Base-by-base conservation (phyloP, 495 filamentous ascomycete species). In the Daldinia caldariorum region DNA sequence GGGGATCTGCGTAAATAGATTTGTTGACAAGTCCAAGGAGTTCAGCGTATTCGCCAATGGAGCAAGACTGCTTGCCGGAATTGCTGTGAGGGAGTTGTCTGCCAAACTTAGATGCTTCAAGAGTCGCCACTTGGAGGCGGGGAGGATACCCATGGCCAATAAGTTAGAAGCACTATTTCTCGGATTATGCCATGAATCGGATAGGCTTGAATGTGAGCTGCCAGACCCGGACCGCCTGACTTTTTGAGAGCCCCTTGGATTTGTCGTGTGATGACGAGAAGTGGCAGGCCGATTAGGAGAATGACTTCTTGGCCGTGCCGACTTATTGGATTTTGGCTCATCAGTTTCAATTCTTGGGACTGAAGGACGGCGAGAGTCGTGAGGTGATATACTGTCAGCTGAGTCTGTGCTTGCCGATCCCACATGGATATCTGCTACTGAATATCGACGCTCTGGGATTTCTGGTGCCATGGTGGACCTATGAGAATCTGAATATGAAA, bases 121-220 rank as follows among this genome's bases (percentile, higher is more conserved):
- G 79, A 97, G 96, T 58, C 94, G 88, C 95, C 95, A 99, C 82
- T 97, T 98, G 31, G 89, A 90, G 7, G 90, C 76, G 41, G 93
- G 92, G 8, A 97, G 84, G 53, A 87, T 83, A 29, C 87, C 88
- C 74, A 87, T 80, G 13, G 82, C 73, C 18, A 91, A 79, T 0
- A 97, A 82, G 71, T 92, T 95, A 5, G 91, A 89, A 20, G 90
- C 88, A 78, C 91, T 93, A 29, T 88, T 87, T 16, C 85, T 81
- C 0, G 81, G 77, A 32, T 83, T 81, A 39, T 91, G 89, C 82
- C 89, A 86, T 31, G 85, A 88, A 65, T 86, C 87, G 0, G 91
- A 93, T 26, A 91, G 84, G 74, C 92, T 95, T 3, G 94, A 98
- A 70, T 94, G 92, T 12, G 94, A 97, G 78, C 94, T 97, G 8